These are phyloP conservation scores for Bothriochloa decipiens DNA, from an alignment of 176 grass and related monocot genomes.

Conservation along the genomic window DNA sequence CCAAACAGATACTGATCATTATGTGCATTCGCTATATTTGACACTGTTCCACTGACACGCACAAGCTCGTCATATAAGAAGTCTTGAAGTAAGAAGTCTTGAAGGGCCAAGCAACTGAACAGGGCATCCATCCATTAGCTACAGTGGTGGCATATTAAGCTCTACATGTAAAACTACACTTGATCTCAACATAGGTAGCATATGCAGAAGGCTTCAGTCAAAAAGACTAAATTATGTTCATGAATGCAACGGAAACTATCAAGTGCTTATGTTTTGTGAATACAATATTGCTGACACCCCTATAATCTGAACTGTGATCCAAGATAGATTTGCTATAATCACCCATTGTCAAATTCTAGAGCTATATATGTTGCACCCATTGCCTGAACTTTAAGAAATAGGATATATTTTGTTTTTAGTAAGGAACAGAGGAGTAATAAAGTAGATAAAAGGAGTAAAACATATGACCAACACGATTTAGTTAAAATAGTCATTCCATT, in stretches of 20 bases:
- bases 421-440: no score
- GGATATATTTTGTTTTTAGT: neutral
- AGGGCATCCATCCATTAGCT: neutral
- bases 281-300: neutral
- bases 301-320: neutral
- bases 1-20: neutral
- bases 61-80: neutral
- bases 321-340: neutral
- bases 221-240: neutral
- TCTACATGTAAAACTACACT: neutral
- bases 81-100: no score
- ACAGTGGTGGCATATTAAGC: neutral
- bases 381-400: neutral
- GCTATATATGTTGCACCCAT: neutral
- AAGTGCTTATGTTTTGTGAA: neutral
- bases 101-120: neutral
- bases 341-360: neutral
- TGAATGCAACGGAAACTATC: neutral
- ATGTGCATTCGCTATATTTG: neutral
- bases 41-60: neutral
- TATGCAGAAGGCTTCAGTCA: conserved; percentile 5
- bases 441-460: neutral
- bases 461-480: neutral
- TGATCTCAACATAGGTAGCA: neutral
- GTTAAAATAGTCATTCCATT: neutral